These are phyloP conservation scores for Mycena sp. DNA, from an alignment of 1,284 basidiomycete genomes.

Conservation along the genomic window DNA sequence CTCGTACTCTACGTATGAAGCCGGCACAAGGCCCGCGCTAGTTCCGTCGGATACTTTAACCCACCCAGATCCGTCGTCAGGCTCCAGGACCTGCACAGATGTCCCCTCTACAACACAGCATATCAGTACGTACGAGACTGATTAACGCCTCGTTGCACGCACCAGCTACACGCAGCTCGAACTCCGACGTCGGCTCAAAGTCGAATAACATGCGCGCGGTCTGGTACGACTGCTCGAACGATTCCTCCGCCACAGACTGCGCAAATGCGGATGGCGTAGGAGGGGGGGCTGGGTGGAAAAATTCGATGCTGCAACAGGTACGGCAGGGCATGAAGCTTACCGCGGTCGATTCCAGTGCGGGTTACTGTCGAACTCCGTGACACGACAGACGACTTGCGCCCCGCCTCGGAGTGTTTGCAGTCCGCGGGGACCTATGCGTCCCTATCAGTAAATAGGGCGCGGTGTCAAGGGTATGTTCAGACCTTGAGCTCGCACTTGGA, in stretches of 20 bases:
- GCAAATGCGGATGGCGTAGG: constrained; percentile 67
- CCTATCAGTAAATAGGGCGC: background rate
- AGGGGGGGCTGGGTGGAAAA: constrained; percentile 32
- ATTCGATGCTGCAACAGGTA: constrained; percentile 13
- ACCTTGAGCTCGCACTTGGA: constrained; percentile 84
- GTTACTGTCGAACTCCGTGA: constrained; percentile 29
- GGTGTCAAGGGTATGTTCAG: constrained; percentile 23
- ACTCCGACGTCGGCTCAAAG: constrained; percentile 77
- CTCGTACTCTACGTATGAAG: constrained; percentile 72
- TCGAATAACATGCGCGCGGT: constrained; percentile 72
- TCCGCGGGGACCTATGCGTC: constrained; percentile 75
- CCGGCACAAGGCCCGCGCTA: constrained; percentile 78
- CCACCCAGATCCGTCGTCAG: constrained; percentile 88
- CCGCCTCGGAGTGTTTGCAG: constrained; percentile 48
- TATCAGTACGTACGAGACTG: background rate
- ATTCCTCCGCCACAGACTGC: constrained; percentile 49
- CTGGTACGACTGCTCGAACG: constrained; percentile 50
- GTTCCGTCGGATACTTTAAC: constrained; percentile 72
- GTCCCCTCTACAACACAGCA: constrained; percentile 58
- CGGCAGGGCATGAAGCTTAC: constrained; percentile 29
- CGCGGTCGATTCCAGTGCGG: constrained; percentile 34
- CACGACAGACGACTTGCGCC: constrained; percentile 7
- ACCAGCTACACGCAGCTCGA: constrained; percentile 77
- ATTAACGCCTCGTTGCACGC: constrained; percentile 30
- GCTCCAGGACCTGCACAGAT: constrained; percentile 69